phyloP scores from a whole-genome alignment of 2,329 filamentous ascomycete genomes.

The Penicillium glabrum region DNA sequence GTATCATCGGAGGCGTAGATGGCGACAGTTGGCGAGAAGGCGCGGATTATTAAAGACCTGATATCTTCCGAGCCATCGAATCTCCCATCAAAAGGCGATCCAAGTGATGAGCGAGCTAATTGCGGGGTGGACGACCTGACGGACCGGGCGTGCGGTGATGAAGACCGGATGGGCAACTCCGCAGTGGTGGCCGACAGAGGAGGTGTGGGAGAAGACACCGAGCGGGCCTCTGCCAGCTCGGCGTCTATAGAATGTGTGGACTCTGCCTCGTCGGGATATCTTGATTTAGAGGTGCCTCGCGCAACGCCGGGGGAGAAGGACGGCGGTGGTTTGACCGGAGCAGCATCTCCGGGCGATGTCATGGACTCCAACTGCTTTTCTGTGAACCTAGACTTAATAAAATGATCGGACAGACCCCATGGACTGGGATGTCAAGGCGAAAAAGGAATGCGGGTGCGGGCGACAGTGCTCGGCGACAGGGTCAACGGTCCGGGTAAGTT shows the following conservation, averaged over 20 bases:
- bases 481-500: slow-evolving; percentile 6
- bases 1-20: slow-evolving; percentile 86
- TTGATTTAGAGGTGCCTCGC: slow-evolving; percentile 59
- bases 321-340: slow-evolving; percentile 66
- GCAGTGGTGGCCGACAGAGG: slow-evolving; percentile 60
- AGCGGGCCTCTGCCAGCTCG: slow-evolving; percentile 51
- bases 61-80: slow-evolving; percentile 56
- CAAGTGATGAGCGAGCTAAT: slow-evolving; percentile 48
- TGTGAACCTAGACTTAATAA: slow-evolving; percentile 19
- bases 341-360: slow-evolving; percentile 66
- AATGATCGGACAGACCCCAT: slow-evolving; percentile 31
- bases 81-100: slow-evolving; percentile 53
- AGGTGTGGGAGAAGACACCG: slow-evolving; percentile 58
- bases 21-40: slow-evolving; percentile 86
- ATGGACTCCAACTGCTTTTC: slow-evolving; percentile 53
- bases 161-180: slow-evolving; percentile 66
- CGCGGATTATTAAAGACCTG: slow-evolving; percentile 69
- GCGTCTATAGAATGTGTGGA: slow-evolving; percentile 48
- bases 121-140: slow-evolving; percentile 56
- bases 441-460: background rate
- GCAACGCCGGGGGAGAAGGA: slow-evolving; percentile 68
- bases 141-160: slow-evolving; percentile 63
- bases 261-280: slow-evolving; percentile 52
- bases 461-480: slow-evolving; percentile 2
- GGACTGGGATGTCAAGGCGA: slow-evolving; percentile 14